Evolutionary conservation across 345 rosid species (phyloP).

Genomic region (Eucalyptus shirleyi): DNA sequence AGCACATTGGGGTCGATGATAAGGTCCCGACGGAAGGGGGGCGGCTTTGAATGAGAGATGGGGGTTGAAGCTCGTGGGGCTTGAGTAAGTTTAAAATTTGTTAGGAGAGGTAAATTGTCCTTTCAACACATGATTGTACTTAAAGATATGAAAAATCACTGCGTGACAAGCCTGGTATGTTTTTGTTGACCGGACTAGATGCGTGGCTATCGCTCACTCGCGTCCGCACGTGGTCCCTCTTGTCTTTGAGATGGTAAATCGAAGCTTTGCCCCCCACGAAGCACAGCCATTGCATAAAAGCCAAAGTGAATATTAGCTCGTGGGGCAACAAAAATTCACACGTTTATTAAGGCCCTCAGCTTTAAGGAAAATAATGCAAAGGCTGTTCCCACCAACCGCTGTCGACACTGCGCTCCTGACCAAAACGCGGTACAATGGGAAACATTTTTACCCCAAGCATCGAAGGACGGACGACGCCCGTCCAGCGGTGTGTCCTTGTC

Average conservation of each 20-base stretch:
- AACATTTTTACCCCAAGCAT: not conserved
- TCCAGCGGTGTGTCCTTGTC: not conserved
- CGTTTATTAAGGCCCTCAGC: not conserved
- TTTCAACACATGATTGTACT: not conserved
- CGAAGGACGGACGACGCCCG: not conserved
- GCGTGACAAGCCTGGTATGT: not conserved
- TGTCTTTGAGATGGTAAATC: not conserved
- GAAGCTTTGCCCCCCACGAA: not conserved
- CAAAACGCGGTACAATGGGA: not conserved
- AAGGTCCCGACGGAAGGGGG: fast-evolving
- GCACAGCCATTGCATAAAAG: not conserved
- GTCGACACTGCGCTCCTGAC: no score
- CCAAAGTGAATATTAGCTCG: not conserved
- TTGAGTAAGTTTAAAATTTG: not conserved
- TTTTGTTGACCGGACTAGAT: not conserved
- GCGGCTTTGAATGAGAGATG: no score
- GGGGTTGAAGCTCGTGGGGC: not conserved
- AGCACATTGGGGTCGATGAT: not conserved
- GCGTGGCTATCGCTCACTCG: not conserved
- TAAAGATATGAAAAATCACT: no score
- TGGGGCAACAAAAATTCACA: not conserved
- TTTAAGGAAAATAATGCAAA: not conserved
- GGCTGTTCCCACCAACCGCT: not conserved
- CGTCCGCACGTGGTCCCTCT: not conserved
- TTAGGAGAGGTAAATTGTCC: not conserved